Percentiles rank a stretch among this genome's conserved stretches.
Conservation (phyloP, 148 eudicot species). For the Vaccinium vitisidaea region DNA sequence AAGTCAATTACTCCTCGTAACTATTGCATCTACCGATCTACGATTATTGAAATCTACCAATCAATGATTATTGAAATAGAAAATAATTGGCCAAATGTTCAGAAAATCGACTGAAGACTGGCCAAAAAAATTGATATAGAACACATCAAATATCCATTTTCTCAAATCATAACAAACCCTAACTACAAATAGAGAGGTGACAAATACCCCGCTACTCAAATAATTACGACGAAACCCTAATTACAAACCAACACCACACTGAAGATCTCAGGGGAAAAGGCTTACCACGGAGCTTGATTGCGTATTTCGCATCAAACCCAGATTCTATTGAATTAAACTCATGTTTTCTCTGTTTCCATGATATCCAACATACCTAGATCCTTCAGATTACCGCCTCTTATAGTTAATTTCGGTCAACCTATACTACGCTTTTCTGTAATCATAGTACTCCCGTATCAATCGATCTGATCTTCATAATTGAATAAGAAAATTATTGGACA, state of each 20-base stretch:
- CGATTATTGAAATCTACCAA: neutral
- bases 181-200: neutral
- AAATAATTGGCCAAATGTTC: neutral
- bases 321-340: neutral
- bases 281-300: conserved; percentile 35
- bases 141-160: neutral
- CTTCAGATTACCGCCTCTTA: too few species aligned
- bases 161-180: neutral
- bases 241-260: neutral
- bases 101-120: neutral
- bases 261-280: neutral
- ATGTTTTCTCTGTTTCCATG: too few species aligned
- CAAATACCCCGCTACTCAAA: neutral
- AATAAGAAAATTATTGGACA: neutral
- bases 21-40: neutral
- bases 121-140: neutral
- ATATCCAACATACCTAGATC: too few species aligned
- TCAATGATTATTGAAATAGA: neutral
- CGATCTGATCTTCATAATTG: too few species aligned
- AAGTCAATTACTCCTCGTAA: neutral
- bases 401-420: too few species aligned
- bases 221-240: neutral
- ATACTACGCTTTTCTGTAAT: too few species aligned
- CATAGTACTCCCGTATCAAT: too few species aligned
- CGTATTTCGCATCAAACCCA: conserved; percentile 36